phyloP scores from a whole-genome alignment of 108 stramenopile genomes.

The Skeletonema potamos region DNA sequence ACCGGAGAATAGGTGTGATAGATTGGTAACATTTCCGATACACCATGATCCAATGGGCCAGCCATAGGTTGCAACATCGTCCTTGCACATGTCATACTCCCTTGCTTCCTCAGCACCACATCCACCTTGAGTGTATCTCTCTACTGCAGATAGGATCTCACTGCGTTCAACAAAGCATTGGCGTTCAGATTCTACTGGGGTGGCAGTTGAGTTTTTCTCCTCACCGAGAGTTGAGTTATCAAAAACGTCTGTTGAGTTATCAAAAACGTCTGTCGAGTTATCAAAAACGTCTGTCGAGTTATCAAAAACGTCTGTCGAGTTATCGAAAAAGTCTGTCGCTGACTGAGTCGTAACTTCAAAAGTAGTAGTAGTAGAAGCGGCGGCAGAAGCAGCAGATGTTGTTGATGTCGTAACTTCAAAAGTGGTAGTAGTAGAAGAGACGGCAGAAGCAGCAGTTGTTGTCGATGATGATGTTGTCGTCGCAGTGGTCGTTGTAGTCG shows the following conservation, averaged over 20 bases:
- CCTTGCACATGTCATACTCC: background rate
- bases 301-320: too few species aligned
- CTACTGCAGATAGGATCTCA: background rate
- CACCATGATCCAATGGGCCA: background rate
- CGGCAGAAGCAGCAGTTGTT: too few species aligned
- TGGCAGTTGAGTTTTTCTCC: background rate
- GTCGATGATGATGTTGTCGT: too few species aligned
- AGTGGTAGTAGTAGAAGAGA: too few species aligned
- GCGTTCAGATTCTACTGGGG: background rate
- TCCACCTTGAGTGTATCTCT: background rate
- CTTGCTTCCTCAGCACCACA: background rate
- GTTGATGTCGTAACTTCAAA: too few species aligned
- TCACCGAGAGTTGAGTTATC: background rate
- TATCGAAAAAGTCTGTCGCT: background rate
- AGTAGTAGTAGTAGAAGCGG: background rate
- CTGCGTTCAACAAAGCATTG: background rate
- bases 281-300: too few species aligned
- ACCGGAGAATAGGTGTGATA: background rate
- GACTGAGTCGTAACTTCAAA: background rate
- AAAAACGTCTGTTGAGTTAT: too few species aligned
- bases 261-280: too few species aligned
- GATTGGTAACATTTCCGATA: background rate
- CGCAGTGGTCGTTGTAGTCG: too few species aligned
- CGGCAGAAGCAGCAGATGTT: background rate
- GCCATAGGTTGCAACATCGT: background rate